Conservation (phyloP, 2,329 filamentous ascomycete species). For the Trichophyton benhamiae region DNA sequence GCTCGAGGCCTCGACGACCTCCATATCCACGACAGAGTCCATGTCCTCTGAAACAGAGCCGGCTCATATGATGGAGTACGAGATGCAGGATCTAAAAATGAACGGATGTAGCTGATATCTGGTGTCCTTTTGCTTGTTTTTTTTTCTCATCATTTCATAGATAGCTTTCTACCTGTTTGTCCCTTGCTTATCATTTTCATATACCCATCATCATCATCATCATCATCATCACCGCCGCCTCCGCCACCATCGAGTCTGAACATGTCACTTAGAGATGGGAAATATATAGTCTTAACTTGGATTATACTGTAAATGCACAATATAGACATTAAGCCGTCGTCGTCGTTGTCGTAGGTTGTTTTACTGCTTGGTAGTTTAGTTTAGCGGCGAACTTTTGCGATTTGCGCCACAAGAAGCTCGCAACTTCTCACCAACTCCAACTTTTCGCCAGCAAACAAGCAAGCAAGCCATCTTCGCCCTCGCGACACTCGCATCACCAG, state of each 20-base stretch:
- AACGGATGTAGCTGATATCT: constrained; percentile 1
- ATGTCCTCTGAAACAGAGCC: neutral
- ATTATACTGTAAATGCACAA: neutral
- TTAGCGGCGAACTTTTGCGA: too few relatives aligned
- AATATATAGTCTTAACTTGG: neutral
- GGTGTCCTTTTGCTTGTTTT: too few relatives aligned
- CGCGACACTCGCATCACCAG: too few relatives aligned
- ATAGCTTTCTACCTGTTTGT: neutral
- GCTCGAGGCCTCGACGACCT: constrained; percentile 2
- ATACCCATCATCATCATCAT: neutral
- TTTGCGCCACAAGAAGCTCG: too few relatives aligned
- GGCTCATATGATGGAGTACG: constrained; percentile 2
- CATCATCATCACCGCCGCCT: too few relatives aligned
- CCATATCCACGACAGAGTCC: neutral
- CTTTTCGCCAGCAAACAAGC: too few relatives aligned
- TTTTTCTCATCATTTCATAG: too few relatives aligned
- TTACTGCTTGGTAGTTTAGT: too few relatives aligned
- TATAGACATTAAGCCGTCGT: neutral
- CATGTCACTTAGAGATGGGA: neutral
- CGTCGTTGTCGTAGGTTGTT: neutral
- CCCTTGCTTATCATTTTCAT: neutral
- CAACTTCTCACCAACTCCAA: too few relatives aligned
- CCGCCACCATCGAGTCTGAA: neutral
- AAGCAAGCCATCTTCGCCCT: too few relatives aligned
- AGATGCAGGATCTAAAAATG: constrained; percentile 11